Conservation (phyloP, 2,329 filamentous ascomycete species). For the Daldinia sp. region DNA sequence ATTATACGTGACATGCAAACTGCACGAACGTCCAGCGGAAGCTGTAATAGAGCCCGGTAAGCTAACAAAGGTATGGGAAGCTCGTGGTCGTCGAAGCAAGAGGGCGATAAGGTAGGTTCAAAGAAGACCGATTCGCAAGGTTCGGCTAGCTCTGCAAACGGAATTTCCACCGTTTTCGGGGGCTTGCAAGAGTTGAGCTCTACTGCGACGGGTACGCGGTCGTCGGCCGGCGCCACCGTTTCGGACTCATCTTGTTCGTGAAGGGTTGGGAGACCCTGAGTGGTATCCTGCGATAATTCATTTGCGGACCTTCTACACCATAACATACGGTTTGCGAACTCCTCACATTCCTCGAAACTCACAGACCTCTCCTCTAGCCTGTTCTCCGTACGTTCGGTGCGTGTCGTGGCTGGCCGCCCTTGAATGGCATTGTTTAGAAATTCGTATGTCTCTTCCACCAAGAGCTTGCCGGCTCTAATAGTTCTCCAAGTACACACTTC, state of each 20-base stretch:
- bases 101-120: constrained; percentile 61
- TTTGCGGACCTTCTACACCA: constrained; percentile 74
- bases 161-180: constrained; percentile 70
- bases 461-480: constrained; percentile 77
- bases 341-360: constrained; percentile 84
- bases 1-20: constrained; percentile 90
- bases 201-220: constrained; percentile 57
- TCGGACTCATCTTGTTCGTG: constrained; percentile 66
- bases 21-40: constrained; percentile 85
- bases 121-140: constrained; percentile 84
- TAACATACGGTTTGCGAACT: constrained; percentile 77
- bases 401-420: constrained; percentile 42
- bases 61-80: constrained; percentile 80
- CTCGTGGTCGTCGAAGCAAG: constrained; percentile 87
- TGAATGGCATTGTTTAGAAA: constrained; percentile 64
- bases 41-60: constrained; percentile 78
- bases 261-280: constrained; percentile 62
- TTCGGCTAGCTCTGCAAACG: constrained; percentile 77
- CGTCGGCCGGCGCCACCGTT: constrained; percentile 48
- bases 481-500: constrained; percentile 79
- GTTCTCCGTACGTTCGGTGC: constrained; percentile 47
- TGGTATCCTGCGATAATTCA: constrained; percentile 44
- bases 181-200: constrained; percentile 61
- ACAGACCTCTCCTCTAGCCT: constrained; percentile 56
- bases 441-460: constrained; percentile 77